Evolutionary conservation across 2,329 filamentous ascomycete genomes (phyloP).

Genomic region (Colletotrichum viniferum): DNA sequence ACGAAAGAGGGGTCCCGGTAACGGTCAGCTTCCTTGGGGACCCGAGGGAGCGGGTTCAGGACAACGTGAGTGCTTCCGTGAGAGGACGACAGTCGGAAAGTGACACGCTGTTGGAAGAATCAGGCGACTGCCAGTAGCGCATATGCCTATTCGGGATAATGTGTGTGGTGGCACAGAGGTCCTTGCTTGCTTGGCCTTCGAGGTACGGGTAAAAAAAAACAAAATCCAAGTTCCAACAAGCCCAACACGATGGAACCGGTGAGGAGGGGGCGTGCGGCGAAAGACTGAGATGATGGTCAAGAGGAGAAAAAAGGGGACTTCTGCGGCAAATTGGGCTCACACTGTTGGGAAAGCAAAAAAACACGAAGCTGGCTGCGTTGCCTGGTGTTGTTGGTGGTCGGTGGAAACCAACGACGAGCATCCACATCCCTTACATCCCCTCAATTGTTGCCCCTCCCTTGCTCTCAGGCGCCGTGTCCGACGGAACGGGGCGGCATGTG

Average conservation of each 20-base stretch:
- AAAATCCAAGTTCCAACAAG: not conserved
- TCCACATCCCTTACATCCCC: not conserved
- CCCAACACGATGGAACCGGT: not conserved
- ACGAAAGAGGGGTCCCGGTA: not conserved
- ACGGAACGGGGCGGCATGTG: not conserved
- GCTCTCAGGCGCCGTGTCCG: not conserved
- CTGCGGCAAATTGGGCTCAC: not conserved
- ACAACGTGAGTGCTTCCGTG: not conserved
- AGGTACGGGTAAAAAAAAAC: not conserved
- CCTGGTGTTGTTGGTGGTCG: not conserved
- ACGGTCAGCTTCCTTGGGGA: not conserved
- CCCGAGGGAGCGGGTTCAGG: not conserved
- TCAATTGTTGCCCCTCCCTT: not conserved
- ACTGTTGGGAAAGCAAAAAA: not conserved
- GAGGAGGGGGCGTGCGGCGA: not conserved
- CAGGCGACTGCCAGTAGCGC: not conserved
- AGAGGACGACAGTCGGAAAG: not conserved
- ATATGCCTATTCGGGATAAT: conserved; percentile 3
- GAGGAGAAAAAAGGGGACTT: not conserved
- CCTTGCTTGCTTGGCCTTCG: not conserved
- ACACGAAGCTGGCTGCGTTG: not conserved
- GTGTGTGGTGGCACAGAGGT: not conserved
- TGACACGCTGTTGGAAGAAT: not conserved
- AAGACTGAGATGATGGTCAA: not conserved
- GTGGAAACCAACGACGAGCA: not conserved